Conservation (phyloP, 2,329 filamentous ascomycete species). For the Penicillium sclerotigenum region DNA sequence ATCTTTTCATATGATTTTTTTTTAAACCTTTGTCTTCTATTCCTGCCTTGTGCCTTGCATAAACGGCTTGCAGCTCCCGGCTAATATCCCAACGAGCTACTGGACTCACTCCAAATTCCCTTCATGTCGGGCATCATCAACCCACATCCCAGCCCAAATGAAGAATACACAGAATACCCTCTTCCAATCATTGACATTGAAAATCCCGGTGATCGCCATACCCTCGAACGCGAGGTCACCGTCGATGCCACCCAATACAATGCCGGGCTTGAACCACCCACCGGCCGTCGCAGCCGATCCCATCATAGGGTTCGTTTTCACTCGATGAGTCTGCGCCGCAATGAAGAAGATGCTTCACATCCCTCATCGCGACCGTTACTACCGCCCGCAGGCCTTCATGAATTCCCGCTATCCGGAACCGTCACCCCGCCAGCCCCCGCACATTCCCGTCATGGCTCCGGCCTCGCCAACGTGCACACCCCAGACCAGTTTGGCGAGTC, state of each 20-base stretch:
- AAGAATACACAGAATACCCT: constrained; percentile 24
- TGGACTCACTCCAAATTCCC: neutral
- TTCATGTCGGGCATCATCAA: constrained; percentile 19
- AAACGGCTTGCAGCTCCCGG: constrained; percentile 2
- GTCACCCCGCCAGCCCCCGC: constrained; percentile 25
- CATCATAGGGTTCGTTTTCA: constrained; percentile 22
- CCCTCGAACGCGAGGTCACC: constrained; percentile 18
- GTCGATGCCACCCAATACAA: constrained; percentile 18
- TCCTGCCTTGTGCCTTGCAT: constrained; percentile 4
- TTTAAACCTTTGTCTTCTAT: neutral
- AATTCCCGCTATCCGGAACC: constrained; percentile 18
- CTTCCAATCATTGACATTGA: constrained; percentile 7
- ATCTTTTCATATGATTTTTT: neutral
- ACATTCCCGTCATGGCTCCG: constrained; percentile 16
- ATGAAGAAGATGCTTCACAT: constrained; percentile 1
- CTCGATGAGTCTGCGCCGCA: constrained; percentile 14
- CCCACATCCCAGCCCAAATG: constrained; percentile 23
- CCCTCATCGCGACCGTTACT: constrained; percentile 14
- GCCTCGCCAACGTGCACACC: constrained; percentile 9
- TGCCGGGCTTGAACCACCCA: constrained; percentile 5
- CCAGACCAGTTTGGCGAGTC: constrained; percentile 6
- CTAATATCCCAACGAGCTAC: neutral
- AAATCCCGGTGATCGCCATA: constrained; percentile 10
- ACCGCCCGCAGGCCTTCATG: constrained; percentile 11
- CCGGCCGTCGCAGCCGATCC: constrained; percentile 11